Evolutionary conservation across 345 rosid genomes (phyloP).

Genomic region (Eucalyptus caleyi): DNA sequence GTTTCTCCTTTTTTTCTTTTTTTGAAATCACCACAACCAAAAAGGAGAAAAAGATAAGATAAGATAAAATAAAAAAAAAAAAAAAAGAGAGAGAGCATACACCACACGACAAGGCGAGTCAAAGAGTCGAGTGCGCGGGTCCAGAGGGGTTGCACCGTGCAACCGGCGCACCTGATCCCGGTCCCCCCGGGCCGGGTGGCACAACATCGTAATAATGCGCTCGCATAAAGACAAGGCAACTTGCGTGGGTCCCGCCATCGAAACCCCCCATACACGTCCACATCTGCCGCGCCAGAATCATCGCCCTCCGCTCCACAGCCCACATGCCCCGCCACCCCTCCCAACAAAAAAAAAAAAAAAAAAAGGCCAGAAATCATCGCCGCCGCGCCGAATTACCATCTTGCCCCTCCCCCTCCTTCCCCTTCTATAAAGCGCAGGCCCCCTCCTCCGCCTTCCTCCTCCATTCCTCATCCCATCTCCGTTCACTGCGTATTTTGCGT

Average conservation of each 20-base stretch:
- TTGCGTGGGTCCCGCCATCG: neutral
- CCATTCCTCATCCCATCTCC: neutral
- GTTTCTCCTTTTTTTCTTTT: neutral
- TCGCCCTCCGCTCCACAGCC: slow-evolving; percentile 1
- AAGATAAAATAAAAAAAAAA: too few species aligned
- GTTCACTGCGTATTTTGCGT: neutral
- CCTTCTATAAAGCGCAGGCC: slow-evolving; percentile 5
- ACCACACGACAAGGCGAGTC: neutral
- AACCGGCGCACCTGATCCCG: neutral
- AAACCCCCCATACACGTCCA: neutral
- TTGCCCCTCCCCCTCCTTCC: neutral
- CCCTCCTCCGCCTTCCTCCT: neutral
- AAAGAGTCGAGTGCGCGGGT: neutral
- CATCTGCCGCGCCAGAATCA: slow-evolving; percentile 11
- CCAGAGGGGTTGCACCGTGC: neutral
- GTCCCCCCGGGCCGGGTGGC: neutral
- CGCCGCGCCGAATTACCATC: neutral
- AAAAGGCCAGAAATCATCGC: neutral
- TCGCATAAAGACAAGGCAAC: neutral
- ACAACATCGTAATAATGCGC: neutral
- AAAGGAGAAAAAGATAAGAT: neutral
- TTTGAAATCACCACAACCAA: neutral
- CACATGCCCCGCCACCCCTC: neutral
- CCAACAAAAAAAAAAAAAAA: neutral
- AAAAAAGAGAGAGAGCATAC: neutral